Conservation (phyloP, 2,329 filamentous ascomycete species). For the Tricladium varicosporioides region DNA sequence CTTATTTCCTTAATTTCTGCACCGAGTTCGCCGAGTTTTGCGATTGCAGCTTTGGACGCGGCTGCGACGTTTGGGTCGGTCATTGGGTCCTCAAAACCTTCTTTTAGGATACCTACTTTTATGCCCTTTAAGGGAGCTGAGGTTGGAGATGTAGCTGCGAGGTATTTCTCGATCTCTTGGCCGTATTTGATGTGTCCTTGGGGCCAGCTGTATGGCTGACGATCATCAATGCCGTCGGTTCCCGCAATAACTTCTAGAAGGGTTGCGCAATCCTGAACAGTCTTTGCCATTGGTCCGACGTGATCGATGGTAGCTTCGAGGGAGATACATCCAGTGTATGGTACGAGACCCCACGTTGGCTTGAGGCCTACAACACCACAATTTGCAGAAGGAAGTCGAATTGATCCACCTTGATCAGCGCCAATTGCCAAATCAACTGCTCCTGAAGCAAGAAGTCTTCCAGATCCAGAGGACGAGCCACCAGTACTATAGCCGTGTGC, state of each 20-base stretch:
- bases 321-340: constrained; percentile 40
- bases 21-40: constrained; percentile 43
- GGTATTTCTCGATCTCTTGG: constrained; percentile 17
- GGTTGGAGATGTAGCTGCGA: constrained; percentile 8
- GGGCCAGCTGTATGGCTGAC: constrained; percentile 37
- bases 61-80: constrained; percentile 38
- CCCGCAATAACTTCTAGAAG: constrained; percentile 47
- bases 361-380: constrained; percentile 30
- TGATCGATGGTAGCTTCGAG: constrained; percentile 52
- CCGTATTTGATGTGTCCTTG: constrained; percentile 27
- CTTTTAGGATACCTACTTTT: constrained; percentile 43
- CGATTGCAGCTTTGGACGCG: constrained; percentile 38
- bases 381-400: constrained; percentile 25
- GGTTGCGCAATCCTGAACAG: constrained; percentile 40
- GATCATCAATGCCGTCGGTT: constrained; percentile 48
- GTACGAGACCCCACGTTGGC: constrained; percentile 28
- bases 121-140: constrained; percentile 31
- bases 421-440: constrained; percentile 41
- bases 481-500: constrained; percentile 45
- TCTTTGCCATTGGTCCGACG: constrained; percentile 42
- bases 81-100: constrained; percentile 44
- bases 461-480: constrained; percentile 48
- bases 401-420: constrained; percentile 29
- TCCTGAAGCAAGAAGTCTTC: constrained; percentile 44
- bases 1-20: constrained; percentile 49